Conservation (phyloP, 257 asterid genomes). For the Echites panduratus region DNA sequence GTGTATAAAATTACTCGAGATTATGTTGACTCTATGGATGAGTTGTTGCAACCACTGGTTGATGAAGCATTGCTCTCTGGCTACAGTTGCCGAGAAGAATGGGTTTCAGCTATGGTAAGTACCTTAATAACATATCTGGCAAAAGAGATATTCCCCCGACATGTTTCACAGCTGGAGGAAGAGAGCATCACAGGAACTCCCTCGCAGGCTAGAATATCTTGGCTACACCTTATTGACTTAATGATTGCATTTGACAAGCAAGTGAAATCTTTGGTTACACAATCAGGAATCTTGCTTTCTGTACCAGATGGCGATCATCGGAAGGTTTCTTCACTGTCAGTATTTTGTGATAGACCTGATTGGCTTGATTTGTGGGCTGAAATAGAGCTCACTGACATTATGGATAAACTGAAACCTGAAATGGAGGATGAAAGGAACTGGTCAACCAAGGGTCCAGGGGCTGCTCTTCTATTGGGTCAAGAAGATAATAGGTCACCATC, state of each 20-base stretch:
- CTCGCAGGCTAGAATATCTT: slow-evolving; percentile 58
- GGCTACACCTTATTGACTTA: slow-evolving; percentile 78
- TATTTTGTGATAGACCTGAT: slow-evolving; percentile 90
- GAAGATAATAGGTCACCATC: slow-evolving; percentile 67
- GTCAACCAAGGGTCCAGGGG: slow-evolving; percentile 36
- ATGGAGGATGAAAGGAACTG: slow-evolving; percentile 68
- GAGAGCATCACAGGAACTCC: slow-evolving; percentile 39
- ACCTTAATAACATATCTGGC: slow-evolving; percentile 73
- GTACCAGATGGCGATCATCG: slow-evolving; percentile 53
- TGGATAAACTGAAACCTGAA: slow-evolving; percentile 53
- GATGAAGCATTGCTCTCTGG: slow-evolving; percentile 93
- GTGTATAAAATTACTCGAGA: slow-evolving; percentile 81
- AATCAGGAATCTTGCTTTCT: slow-evolving; percentile 60
- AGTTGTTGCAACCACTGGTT: slow-evolving; percentile 82
- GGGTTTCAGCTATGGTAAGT: slow-evolving; percentile 87
- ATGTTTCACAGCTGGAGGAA: slow-evolving; percentile 51
- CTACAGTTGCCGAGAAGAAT: slow-evolving; percentile 97
- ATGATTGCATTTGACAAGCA: slow-evolving; percentile 81
- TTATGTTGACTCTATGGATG: slow-evolving; percentile 93
- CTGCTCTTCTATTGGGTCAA: slow-evolving; percentile 41
- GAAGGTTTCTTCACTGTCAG: slow-evolving; percentile 63
- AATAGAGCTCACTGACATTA: slow-evolving; percentile 61
- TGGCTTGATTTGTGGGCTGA: slow-evolving; percentile 96
- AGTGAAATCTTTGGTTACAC: slow-evolving; percentile 55
- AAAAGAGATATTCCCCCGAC: slow-evolving; percentile 65